phyloP scores from a whole-genome alignment of 768 basidiomycete genomes.

The Pleurotus pulmonarius region DNA sequence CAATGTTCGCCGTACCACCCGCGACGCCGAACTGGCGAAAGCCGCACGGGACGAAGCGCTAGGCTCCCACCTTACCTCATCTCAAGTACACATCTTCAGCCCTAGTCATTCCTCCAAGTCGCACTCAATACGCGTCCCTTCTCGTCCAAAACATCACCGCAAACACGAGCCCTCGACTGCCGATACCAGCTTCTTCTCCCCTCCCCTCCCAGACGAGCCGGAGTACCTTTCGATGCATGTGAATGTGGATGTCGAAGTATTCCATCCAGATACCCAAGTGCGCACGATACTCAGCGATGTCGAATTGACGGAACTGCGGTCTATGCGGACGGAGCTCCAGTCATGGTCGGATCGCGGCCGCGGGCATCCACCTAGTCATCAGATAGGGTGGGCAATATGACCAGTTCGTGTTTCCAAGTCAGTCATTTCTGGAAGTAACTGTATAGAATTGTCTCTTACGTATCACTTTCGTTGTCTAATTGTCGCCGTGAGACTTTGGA shows the following conservation, averaged over 20 bases:
- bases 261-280: not conserved
- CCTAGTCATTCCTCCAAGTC: not conserved
- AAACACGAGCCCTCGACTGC: not conserved
- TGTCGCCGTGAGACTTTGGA: no score
- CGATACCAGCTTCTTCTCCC: conserved; percentile 6
- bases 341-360: not conserved
- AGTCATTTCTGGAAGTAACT: no score
- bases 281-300: conserved; percentile 20
- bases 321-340: conserved; percentile 22
- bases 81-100: not conserved
- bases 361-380: not conserved
- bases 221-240: conserved; percentile 3
- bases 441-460: no score
- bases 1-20: conserved; percentile 45
- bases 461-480: no score
- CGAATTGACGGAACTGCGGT: conserved; percentile 30
- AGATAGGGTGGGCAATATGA: conserved; percentile 7
- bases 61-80: conserved; percentile 3
- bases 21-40: conserved; percentile 16
- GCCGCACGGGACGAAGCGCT: not conserved
- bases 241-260: not conserved
- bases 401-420: not conserved
- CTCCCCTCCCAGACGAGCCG: conserved; percentile 7
- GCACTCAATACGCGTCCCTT: not conserved
- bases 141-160: conserved; percentile 5